A percentile compares a stretch with the other conserved stretches of the same genome.
These are phyloP conservation scores for Phoenix dactylifera DNA, from an alignment of 176 grass and related monocot species.

Conservation along the genomic window DNA sequence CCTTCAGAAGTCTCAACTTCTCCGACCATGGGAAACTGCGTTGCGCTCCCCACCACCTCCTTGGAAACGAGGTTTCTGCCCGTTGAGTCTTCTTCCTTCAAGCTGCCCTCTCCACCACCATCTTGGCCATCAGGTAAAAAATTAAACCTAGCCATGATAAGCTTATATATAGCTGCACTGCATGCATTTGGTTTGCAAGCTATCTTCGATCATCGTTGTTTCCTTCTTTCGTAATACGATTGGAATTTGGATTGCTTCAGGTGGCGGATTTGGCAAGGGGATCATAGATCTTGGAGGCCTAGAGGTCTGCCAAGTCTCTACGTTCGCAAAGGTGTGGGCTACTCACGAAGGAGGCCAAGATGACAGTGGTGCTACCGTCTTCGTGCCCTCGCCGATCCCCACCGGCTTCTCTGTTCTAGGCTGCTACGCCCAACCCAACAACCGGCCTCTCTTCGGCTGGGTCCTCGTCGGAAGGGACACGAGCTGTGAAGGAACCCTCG, in stretches of 20 bases:
- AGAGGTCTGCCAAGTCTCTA: constrained; percentile 40
- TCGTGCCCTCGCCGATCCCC: constrained; percentile 41
- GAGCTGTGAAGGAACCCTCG: constrained; percentile 21
- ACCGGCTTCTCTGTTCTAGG: constrained; percentile 54
- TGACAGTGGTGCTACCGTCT: constrained; percentile 47
- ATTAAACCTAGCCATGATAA: no score
- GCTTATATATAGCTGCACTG: no score
- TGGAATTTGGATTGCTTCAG: constrained; percentile 12
- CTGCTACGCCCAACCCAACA: constrained; percentile 70
- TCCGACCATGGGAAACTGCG: constrained; percentile 27
- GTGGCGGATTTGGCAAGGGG: constrained; percentile 58
- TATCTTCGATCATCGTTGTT: constrained; percentile 2
- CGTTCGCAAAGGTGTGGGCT: constrained; percentile 60
- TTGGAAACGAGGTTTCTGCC: no score
- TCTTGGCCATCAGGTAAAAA: constrained; percentile 50
- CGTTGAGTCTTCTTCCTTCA: constrained; percentile 30
- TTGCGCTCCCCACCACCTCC: constrained; percentile 14
- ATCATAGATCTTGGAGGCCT: constrained; percentile 58
- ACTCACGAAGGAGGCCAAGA: constrained; percentile 48
- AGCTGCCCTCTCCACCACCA: constrained; percentile 27
- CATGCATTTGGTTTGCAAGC: background rate
- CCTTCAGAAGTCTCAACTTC: background rate
- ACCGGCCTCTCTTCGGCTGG: constrained; percentile 42
- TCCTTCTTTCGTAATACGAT: background rate
- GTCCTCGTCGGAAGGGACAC: constrained; percentile 41